These are phyloP conservation scores for Eragrostis nindensis DNA, from an alignment of 176 grass and related monocot genomes.

Conservation along the genomic window DNA sequence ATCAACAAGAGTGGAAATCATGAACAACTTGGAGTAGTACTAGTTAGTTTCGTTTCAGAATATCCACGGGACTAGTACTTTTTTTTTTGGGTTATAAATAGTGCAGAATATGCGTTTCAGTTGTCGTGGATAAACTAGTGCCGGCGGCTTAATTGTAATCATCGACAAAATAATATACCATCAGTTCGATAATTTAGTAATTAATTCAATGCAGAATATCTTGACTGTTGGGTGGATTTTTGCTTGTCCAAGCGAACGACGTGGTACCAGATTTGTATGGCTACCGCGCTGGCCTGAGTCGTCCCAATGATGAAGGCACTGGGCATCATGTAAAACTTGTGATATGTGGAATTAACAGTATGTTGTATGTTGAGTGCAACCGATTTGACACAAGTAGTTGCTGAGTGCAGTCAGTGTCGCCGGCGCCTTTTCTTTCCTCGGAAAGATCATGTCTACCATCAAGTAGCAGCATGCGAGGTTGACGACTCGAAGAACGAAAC, in stretches of 20 bases:
- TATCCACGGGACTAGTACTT: background rate
- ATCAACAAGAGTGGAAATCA: background rate
- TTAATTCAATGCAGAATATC: background rate
- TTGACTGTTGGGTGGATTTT: conserved; percentile 1
- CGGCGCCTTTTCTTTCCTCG: background rate
- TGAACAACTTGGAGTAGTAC: background rate
- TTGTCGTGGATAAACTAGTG: background rate
- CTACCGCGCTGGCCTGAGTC: background rate
- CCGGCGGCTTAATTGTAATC: background rate
- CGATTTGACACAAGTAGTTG: too few species aligned
- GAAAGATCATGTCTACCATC: background rate
- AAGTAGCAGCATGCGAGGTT: background rate
- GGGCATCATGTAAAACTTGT: background rate
- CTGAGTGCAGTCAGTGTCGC: background rate
- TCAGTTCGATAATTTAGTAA: background rate
- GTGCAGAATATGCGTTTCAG: background rate
- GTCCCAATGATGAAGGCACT: background rate
- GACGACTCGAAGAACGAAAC: too few species aligned
- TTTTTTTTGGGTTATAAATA: too few species aligned
- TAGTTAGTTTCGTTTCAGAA: background rate
- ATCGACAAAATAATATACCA: background rate
- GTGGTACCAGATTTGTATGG: background rate
- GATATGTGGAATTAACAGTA: background rate
- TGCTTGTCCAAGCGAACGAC: background rate
- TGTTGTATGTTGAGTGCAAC: background rate